Evolutionary conservation across 106 monocot genomes (phyloP), one percentile per base, ranked within the genome.

Genomic region (Iris macrosiphon): DNA sequence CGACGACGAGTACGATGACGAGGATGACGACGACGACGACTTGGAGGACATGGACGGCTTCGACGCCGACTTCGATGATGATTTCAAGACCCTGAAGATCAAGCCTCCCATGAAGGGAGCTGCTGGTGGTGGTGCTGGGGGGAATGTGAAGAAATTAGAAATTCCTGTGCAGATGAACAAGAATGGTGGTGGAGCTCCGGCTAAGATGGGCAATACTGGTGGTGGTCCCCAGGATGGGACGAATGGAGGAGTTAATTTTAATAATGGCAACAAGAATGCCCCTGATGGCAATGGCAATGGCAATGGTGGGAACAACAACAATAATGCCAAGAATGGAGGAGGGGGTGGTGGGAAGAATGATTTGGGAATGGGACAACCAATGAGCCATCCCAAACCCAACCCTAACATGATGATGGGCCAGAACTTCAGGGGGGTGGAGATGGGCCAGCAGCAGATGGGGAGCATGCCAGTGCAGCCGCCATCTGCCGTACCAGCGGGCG

Each of bases 11-110:
- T 45, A 41, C n/a, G 56, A 61, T 30, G 59, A 70, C 11, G 34
- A 35, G 4, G 34, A 35, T 35, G 81, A 81, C n/a, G 74, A 64
- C 6, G 40, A 64, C 28, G 87, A 83, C 18, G 71, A 83, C 4
- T 11, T 68, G 6, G 80, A 79, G 13, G 72, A 41, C 15, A 66
- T 70, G 19, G 80, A 80, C 7, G 73, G 79, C 7, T 72, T 69
- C 37, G 70, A 39, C 15, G 77, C 69, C 22, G 87, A 82, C 6
- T 35, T 35, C 19, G 46, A 47, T 47, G 46, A 18, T 47, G 46
- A 47, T 47, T 32, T 79, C 14, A 75, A 73, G 57, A 62, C 55
- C 16, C 8, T 63, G 4, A 76, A 71, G 62, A 66, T 49, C 32
- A 78, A 74, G 49, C 63, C 58, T 1, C 13, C 7, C n/a, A 69